These are phyloP conservation scores for Fusarium anguioides DNA, from an alignment of 2,329 filamentous ascomycete species.

Conservation along the genomic window DNA sequence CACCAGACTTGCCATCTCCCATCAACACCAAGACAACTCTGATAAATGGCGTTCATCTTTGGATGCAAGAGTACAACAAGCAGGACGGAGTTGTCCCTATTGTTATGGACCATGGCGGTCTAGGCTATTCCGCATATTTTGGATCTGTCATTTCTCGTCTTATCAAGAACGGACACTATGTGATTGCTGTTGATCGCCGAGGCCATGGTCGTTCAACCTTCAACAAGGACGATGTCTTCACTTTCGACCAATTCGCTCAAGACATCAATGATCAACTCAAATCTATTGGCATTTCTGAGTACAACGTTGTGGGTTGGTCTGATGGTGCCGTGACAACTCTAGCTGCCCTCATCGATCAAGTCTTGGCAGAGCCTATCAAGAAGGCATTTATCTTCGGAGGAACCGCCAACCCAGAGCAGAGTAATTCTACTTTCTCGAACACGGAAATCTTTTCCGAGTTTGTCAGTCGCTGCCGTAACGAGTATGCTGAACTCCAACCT, in stretches of 20 bases:
- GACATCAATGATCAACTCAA: constrained; percentile 51
- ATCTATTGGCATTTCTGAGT: constrained; percentile 44
- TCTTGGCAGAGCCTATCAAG: constrained; percentile 48
- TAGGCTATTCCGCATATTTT: constrained; percentile 57
- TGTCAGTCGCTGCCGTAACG: constrained; percentile 49
- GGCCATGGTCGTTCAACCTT: constrained; percentile 56
- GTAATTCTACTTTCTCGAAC: constrained; percentile 50
- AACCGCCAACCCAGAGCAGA: constrained; percentile 47
- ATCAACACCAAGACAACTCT: constrained; percentile 44
- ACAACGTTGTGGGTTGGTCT: constrained; percentile 55
- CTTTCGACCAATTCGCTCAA: constrained; percentile 52
- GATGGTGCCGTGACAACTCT: constrained; percentile 55
- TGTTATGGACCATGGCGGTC: constrained; percentile 55
- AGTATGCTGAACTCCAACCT: constrained; percentile 53
- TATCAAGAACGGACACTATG: constrained; percentile 49
- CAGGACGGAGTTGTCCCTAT: constrained; percentile 49
- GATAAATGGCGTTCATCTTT: constrained; percentile 54
- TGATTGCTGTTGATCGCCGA: constrained; percentile 55
- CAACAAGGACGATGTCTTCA: constrained; percentile 51
- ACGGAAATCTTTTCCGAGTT: constrained; percentile 51
- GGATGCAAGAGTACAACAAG: constrained; percentile 56
- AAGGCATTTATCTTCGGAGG: constrained; percentile 56
- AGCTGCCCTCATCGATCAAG: constrained; percentile 49
- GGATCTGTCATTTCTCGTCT: constrained; percentile 52
- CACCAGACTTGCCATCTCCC: constrained; percentile 52